Conservation (phyloP, 495 filamentous ascomycete genomes). For the Xylaria grammica region DNA sequence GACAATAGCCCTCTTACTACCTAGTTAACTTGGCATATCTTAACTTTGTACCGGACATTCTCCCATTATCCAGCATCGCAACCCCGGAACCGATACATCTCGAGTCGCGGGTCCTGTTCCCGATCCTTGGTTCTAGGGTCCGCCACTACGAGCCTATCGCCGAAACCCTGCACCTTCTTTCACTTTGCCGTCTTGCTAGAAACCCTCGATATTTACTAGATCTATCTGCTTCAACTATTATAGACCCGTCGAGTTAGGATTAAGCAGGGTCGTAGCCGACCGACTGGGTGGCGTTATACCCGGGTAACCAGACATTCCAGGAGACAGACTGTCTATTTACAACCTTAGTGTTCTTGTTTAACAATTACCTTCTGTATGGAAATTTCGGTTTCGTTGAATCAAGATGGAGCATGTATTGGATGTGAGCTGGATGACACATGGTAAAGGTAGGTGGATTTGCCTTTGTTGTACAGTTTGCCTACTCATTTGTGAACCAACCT, state of each 20-base stretch:
- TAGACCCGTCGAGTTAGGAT: background rate
- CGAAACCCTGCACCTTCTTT: background rate
- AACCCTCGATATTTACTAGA: background rate
- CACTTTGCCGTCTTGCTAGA: background rate
- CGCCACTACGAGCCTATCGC: background rate
- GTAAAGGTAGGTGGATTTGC: conserved; percentile 49
- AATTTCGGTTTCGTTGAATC: conserved; percentile 5
- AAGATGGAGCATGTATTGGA: conserved; percentile 71
- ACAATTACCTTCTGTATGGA: background rate
- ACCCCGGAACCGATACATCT: background rate
- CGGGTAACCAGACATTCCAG: background rate
- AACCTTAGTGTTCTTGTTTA: background rate
- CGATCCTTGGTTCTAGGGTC: background rate
- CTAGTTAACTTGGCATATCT: background rate
- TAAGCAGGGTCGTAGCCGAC: background rate
- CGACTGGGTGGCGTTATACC: background rate
- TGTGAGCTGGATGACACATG: conserved; percentile 69
- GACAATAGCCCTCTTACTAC: background rate
- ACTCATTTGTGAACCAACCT: background rate
- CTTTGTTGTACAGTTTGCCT: background rate
- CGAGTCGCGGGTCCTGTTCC: background rate
- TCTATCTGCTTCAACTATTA: no score
- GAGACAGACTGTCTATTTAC: background rate
- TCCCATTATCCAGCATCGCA: background rate
- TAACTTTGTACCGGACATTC: background rate